Percentiles rank a stretch among this genome's conserved stretches.
Conservation (phyloP, 2,329 filamentous ascomycete species). For the Penicillium digitatum region DNA sequence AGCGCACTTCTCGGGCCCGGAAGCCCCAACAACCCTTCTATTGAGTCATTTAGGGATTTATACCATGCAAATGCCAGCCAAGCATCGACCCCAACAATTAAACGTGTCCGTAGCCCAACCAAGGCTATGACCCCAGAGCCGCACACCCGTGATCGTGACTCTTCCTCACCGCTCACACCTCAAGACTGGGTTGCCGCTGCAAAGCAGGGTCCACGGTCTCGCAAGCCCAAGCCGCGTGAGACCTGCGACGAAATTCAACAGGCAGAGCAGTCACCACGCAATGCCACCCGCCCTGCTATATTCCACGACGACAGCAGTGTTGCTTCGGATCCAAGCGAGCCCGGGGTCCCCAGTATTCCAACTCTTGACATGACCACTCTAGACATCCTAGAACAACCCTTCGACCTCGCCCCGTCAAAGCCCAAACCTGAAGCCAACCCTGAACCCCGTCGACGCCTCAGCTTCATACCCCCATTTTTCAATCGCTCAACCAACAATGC, state of each 20-base stretch:
- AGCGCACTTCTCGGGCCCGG: conserved; percentile 25
- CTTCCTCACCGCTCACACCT: conserved; percentile 37
- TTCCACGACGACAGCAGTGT: conserved; percentile 29
- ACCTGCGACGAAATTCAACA: conserved; percentile 4
- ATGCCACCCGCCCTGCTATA: conserved; percentile 21
- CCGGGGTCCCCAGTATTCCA: conserved; percentile 26
- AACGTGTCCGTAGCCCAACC: conserved; percentile 22
- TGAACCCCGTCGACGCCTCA: conserved; percentile 33
- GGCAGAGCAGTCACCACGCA: conserved; percentile 3
- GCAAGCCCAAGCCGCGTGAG: conserved; percentile 12
- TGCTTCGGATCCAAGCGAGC: conserved; percentile 24
- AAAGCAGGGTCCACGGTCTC: conserved; percentile 23
- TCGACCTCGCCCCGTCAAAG: conserved; percentile 13
- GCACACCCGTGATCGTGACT: conserved; percentile 7
- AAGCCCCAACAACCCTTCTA: conserved; percentile 21
- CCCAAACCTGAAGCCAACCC: conserved; percentile 16
- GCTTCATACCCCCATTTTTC: conserved; percentile 37
- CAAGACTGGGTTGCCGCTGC: conserved; percentile 44
- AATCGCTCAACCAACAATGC: conserved; percentile 24
- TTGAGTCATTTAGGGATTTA: conserved; percentile 21
- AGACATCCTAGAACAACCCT: conserved; percentile 26
- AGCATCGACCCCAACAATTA: conserved; percentile 21
- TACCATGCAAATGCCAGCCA: conserved; percentile 21
- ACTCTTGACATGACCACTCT: conserved; percentile 33
- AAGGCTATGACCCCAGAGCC: conserved; percentile 16